Conservation (phyloP, 1,139 yeast species). For the Saccharomyces hybrid region DNA sequence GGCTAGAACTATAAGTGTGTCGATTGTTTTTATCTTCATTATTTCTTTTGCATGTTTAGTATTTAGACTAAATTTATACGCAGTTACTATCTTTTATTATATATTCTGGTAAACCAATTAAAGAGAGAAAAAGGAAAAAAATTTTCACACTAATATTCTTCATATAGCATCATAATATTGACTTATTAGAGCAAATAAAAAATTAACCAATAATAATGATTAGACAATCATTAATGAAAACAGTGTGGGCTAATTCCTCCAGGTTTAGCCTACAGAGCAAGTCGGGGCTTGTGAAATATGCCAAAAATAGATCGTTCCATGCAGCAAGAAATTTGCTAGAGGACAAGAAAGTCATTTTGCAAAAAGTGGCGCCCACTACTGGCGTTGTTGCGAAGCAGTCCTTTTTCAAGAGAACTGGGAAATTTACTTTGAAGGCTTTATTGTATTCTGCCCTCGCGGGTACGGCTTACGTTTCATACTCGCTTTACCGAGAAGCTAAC, state of each 20-base stretch:
- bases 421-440: slow-evolving; percentile 31
- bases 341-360: background rate
- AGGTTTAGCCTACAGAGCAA: background rate
- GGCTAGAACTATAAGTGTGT: background rate
- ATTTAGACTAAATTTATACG: background rate
- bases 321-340: background rate
- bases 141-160: background rate
- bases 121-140: background rate
- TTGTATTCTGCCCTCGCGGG: slow-evolving; percentile 37
- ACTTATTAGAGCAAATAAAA: background rate
- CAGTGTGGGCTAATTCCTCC: background rate
- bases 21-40: background rate
- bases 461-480: slow-evolving; percentile 46
- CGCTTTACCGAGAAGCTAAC: slow-evolving; percentile 53
- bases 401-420: slow-evolving; percentile 13
- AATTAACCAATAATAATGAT: background rate
- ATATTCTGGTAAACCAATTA: background rate
- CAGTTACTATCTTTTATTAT: background rate
- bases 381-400: background rate
- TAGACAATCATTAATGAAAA: background rate
- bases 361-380: background rate
- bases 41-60: background rate
- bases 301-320: background rate
- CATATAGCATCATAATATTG: background rate
- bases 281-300: background rate